Evolutionary conservation across 75 land plant genomes (phyloP), one percentile per base, ranked within the genome.

Genomic region (Pinus tabuliformis): DNA sequence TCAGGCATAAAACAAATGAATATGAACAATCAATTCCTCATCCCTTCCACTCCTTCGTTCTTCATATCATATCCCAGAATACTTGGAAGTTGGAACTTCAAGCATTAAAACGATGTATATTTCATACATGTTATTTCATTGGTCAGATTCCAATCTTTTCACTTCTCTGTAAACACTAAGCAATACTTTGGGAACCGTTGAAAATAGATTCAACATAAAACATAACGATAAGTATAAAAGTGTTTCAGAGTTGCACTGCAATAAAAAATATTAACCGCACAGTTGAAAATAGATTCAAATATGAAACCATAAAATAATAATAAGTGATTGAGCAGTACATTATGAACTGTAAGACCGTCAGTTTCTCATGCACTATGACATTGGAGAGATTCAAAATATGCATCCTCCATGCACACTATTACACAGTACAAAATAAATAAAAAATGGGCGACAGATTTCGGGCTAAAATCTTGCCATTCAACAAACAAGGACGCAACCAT

Each of bases 361-460:
- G 12, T 21, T 68, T 68, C 12, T 42, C 45, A 68, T 68, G 49
- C 70, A 39, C n/a, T 42, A n/a, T 68, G 13, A 30, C 72, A 68
- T 68, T 68, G 72, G 72, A 68, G 54, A 68, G 72, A 68, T 68
- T n/a, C 36, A 68, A 37, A 68, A 68, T 39, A 68, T 42, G n/a
- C 45, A 68, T 49, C 54, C 72, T 68, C 72, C 72, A 68, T 42
- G 22, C 72, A 68, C 39, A 68, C 72, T 22, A 68, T 36, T 68
- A 18, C 24, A 68, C 72, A 42, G 52, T 42, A 39, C n/a, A 42
- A 42, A 68, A 39, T 39, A 68, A 42, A 68, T 20, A 45, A 42
- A 68, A 68, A 39, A 39, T 42, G 52, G 12, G 24, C 3, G 21
- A 18, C 22, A 68, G 72, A 68, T 68, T 68, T 68, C 42, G 45